A percentile compares a stretch with the other conserved stretches of the same genome.
Conservation (phyloP, 2,329 filamentous ascomycete genomes). For the Alternaria sp. region DNA sequence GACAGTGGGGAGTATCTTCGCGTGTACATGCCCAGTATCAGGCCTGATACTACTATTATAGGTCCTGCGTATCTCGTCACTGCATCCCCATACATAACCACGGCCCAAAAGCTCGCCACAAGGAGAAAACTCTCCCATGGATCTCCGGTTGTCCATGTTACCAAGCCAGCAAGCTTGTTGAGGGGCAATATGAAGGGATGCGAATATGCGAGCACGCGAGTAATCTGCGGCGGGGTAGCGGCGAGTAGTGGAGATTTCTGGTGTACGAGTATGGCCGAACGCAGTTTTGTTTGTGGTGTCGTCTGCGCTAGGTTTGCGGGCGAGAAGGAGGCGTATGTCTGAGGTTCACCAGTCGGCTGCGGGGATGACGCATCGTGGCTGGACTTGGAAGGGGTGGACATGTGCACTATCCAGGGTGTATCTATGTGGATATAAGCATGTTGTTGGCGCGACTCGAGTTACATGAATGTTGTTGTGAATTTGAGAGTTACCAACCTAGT, state of each 20-base stretch:
- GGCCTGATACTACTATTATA: constrained; percentile 76
- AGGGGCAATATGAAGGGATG: constrained; percentile 92
- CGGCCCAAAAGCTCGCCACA: constrained; percentile 83
- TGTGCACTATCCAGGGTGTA: constrained; percentile 54
- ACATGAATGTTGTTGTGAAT: constrained; percentile 19
- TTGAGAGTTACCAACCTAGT: constrained; percentile 49
- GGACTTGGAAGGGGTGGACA: constrained; percentile 52
- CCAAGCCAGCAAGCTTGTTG: constrained; percentile 81
- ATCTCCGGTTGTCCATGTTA: constrained; percentile 94
- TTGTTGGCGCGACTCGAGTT: constrained; percentile 23
- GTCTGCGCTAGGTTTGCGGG: constrained; percentile 78
- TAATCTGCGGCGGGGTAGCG: constrained; percentile 93
- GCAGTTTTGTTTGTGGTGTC: constrained; percentile 74
- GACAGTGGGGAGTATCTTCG: constrained; percentile 89
- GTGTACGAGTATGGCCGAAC: constrained; percentile 92
- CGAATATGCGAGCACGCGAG: constrained; percentile 90
- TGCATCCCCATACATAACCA: constrained; percentile 83
- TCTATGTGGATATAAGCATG: constrained; percentile 48
- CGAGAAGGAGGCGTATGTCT: constrained; percentile 90
- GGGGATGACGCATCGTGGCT: constrained; percentile 51
- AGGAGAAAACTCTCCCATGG: constrained; percentile 97
- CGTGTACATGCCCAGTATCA: constrained; percentile 93
- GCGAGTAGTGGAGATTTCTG: constrained; percentile 94
- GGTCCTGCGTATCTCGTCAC: constrained; percentile 85
- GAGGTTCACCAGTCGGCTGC: constrained; percentile 55